Evolutionary conservation across 805 yeast species (phyloP).

Genomic region (Osmozyma mogii): DNA sequence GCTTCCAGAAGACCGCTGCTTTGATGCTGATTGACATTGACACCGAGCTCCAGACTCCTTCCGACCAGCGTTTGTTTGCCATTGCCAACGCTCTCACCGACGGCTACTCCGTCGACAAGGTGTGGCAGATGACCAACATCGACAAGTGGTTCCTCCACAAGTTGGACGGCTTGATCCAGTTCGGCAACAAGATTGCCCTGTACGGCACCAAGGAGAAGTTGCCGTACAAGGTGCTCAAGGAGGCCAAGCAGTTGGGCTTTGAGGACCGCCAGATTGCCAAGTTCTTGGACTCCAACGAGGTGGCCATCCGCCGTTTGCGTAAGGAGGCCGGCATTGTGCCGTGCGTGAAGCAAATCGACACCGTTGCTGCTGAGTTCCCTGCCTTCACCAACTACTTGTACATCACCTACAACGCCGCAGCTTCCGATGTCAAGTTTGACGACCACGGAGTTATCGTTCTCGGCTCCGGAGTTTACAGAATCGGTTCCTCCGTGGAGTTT

Average conservation of each 20-base stretch:
- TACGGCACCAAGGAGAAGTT: constrained; percentile 52
- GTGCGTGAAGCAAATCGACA: constrained; percentile 93
- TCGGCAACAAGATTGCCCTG: constrained; percentile 53
- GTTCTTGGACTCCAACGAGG: constrained; percentile 82
- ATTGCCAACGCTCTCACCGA: constrained; percentile 87
- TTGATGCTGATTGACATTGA: constrained; percentile 90
- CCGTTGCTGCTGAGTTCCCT: constrained; percentile 99
- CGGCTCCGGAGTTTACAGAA: constrained; percentile 98
- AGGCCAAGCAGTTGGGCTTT: constrained; percentile 94
- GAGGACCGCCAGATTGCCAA: constrained; percentile 95
- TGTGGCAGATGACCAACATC: constrained; percentile 84
- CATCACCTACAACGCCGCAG: constrained; percentile 88
- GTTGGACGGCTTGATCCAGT: constrained; percentile 64
- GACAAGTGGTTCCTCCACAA: constrained; percentile 96
- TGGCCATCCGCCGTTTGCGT: constrained; percentile 84
- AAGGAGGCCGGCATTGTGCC: constrained; percentile 82
- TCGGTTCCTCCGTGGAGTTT: constrained; percentile 97
- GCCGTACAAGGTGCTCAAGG: constrained; percentile 56
- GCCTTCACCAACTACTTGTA: constrained; percentile 91
- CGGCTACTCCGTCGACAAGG: constrained; percentile 87
- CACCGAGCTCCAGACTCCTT: constrained; percentile 87
- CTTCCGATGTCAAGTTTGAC: constrained; percentile 78
- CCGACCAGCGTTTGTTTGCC: constrained; percentile 95
- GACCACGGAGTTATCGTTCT: constrained; percentile 93
- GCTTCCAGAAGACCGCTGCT: constrained; percentile 80